Evolutionary conservation across 2,329 filamentous ascomycete genomes (phyloP), one percentile per base, ranked within the genome.

Genomic region (Neurospora crassa): DNA sequence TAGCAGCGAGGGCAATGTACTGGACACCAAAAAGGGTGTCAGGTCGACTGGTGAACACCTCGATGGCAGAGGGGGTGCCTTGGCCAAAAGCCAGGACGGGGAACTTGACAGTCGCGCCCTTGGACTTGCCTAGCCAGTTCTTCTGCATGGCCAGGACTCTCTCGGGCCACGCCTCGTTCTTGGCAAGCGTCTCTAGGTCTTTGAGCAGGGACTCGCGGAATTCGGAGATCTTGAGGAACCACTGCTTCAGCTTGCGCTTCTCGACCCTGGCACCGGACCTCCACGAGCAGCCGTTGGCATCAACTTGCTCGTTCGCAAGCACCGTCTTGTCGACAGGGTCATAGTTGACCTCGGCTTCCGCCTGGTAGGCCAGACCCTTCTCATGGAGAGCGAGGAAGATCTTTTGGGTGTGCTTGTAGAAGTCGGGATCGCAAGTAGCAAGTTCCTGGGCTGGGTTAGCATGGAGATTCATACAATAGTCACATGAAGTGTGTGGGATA

Each of bases 221-320:
- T 68, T 88, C 87, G 3, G 93, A 95, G 77, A 96, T 96, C 73
- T 89, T 90, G 74, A 97, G 88, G 79, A 96, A 97, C 94, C 94
- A 97, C 80, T 97, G 94, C 81, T 92, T 93, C 68, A 96, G 83
- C 75, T 88, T 88, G 72, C 88, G 84, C 81, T 94, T 92, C 80
- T 96, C 91, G 20, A 96, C 93, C 78, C 91, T 90, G 68, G 92
- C 93, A 11, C 93, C 93, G 1, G 92, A 96, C 71, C 93, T 88
- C 94, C 94, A 97, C 1, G 93, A 97, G 76, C 85, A 88, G 41
- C 94, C 94, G 77, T 93, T 91, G 68, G 91, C 86, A 78, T 96
- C 92, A n/a, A 97, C 93, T 81, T 97, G 94, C 80, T 97, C 94
- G 79, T 97, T 97, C 12, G 94, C 94, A 72, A 97, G 84, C 18